Evolutionary conservation across 2,329 filamentous ascomycete genomes (phyloP).

Genomic region (Byssoonygena ceratinophila): DNA sequence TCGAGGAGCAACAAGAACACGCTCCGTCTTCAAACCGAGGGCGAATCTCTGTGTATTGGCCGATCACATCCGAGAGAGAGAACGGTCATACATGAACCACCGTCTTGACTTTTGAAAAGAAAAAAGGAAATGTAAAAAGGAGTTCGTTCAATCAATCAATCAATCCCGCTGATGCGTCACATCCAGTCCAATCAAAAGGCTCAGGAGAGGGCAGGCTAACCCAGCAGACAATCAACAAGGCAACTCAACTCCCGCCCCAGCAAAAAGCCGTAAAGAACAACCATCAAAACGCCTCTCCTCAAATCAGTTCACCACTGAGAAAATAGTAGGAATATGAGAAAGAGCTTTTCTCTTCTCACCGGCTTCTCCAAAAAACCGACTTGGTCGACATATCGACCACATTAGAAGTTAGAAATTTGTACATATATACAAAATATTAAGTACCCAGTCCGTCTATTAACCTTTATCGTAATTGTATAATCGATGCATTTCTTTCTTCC

Average conservation of each 20-base stretch:
- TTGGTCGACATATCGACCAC: slow-evolving; percentile 1
- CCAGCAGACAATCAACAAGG: background rate
- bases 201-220: background rate
- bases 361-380: background rate
- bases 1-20: no score
- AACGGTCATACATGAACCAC: no score
- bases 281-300: background rate
- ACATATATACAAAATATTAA: slow-evolving; percentile 1
- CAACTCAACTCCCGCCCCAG: background rate
- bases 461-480: slow-evolving; percentile 16
- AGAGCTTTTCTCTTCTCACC: background rate
- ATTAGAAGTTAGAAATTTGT: slow-evolving; percentile 9
- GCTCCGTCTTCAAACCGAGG: no score
- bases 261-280: background rate
- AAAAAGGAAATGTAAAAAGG: no score
- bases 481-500: slow-evolving; percentile 27
- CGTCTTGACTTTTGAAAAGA: no score
- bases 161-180: no score
- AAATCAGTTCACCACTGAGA: background rate
- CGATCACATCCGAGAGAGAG: no score
- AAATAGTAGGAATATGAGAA: background rate
- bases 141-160: no score
- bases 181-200: no score
- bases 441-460: slow-evolving; percentile 1
- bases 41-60: no score